Percentiles rank a stretch among this genome's conserved stretches.
Conservation (phyloP, 805 yeast species). For the Ogataea chonburiensis region DNA sequence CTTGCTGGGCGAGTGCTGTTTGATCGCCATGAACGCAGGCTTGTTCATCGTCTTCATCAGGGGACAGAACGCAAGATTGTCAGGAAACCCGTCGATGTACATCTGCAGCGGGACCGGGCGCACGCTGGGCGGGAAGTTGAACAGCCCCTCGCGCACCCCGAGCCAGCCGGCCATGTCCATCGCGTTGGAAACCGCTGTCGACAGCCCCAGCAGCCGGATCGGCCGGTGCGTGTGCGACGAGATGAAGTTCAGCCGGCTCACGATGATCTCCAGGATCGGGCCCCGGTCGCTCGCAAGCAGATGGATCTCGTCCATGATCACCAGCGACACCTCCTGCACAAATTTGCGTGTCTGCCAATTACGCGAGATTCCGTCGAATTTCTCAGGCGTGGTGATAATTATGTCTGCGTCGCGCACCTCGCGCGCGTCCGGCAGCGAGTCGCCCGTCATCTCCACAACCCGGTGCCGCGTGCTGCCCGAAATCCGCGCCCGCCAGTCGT, state of each 20-base stretch:
- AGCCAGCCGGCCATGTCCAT: conserved; percentile 86
- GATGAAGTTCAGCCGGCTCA: conserved; percentile 79
- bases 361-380: conserved; percentile 85
- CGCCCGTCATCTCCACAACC: conserved; percentile 81
- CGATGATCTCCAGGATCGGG: conserved; percentile 84
- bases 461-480: conserved; percentile 44
- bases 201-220: conserved; percentile 70
- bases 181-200: conserved; percentile 85
- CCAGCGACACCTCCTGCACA: conserved; percentile 70
- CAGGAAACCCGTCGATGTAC: conserved; percentile 87
- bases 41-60: conserved; percentile 85
- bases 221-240: conserved; percentile 59
- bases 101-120: conserved; percentile 84
- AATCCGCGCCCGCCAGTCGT: conserved; percentile 68
- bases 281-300: conserved; percentile 83
- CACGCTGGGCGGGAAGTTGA: conserved; percentile 78
- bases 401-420: conserved; percentile 70
- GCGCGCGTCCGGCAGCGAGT: conserved; percentile 68
- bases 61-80: conserved; percentile 76
- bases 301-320: conserved; percentile 85
- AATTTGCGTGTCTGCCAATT: conserved; percentile 79
- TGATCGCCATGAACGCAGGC: conserved; percentile 90
- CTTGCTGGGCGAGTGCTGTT: conserved; percentile 82
- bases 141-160: conserved; percentile 69
- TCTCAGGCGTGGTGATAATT: conserved; percentile 81